phyloP scores from a whole-genome alignment of 345 rosid species.

The Punica granatum region DNA sequence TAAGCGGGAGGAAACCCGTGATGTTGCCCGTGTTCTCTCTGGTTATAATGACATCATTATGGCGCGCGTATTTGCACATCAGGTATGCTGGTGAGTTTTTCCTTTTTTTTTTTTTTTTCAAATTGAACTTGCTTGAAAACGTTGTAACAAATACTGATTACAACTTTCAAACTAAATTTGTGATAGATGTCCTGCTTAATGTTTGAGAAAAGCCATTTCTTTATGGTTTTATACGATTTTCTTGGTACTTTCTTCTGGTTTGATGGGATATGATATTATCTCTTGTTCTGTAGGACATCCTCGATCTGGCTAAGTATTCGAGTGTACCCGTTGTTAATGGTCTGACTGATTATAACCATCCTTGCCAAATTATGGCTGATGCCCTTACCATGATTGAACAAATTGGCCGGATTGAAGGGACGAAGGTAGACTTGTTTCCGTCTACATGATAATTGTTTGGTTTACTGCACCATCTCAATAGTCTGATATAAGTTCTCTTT shows the following conservation, averaged over 20 bases:
- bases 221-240: neutral
- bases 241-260: neutral
- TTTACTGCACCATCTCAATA: neutral
- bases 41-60: conserved; percentile 86
- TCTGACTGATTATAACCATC: conserved; percentile 90
- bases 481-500: neutral
- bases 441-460: neutral
- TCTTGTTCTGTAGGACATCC: conserved; percentile 52
- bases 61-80: conserved; percentile 98
- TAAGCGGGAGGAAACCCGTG: conserved; percentile 88
- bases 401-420: conserved; percentile 73
- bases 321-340: conserved; percentile 86
- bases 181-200: neutral
- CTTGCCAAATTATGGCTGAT: conserved; percentile 97
- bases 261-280: neutral
- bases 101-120: conserved; percentile 11
- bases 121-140: neutral
- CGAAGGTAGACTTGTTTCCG: conserved; percentile 49
- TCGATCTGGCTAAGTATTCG: conserved; percentile 82
- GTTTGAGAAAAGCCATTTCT: neutral
- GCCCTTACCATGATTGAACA: conserved; percentile 95
- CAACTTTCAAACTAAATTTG: neutral
- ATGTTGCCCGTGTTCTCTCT: conserved; percentile 86
- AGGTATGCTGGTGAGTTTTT: conserved; percentile 94
- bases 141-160: neutral